Percentiles rank a stretch among this genome's conserved stretches.
Conservation (phyloP, 164 flowering plant genomes). For the Dillenia turbinata region DNA sequence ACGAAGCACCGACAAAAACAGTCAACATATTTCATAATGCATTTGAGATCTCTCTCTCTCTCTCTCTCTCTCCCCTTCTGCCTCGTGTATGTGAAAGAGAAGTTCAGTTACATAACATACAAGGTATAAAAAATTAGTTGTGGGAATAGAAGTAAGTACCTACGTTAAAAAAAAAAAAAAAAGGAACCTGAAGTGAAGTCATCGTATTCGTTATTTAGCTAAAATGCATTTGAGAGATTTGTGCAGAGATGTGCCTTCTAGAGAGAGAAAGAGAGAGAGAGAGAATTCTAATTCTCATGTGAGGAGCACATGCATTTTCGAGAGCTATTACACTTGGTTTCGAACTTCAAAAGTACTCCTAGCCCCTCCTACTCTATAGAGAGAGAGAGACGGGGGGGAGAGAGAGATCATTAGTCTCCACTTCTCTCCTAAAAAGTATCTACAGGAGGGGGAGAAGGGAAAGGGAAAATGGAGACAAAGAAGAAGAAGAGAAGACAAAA, state of each 20-base stretch:
- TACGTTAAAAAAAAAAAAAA: too few relatives aligned
- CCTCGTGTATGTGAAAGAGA: too few relatives aligned
- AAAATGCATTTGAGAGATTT: not conserved
- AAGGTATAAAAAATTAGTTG: too few relatives aligned
- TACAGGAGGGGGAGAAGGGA: not conserved
- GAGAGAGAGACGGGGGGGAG: conserved; percentile 4
- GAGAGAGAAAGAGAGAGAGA: not conserved
- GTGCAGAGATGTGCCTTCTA: conserved; percentile 1
- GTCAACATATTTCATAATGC: too few relatives aligned
- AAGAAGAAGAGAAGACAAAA: conserved; percentile 6
- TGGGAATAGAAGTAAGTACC: too few relatives aligned
- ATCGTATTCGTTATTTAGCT: too few relatives aligned
- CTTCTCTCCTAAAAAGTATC: not conserved
- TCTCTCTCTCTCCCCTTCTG: too few relatives aligned
- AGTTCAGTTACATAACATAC: too few relatives aligned
- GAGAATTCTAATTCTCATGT: not conserved
- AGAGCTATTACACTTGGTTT: not conserved
- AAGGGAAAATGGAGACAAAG: not conserved
- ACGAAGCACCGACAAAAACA: too few relatives aligned
- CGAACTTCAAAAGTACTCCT: not conserved
- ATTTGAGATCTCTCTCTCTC: too few relatives aligned
- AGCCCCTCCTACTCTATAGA: not conserved
- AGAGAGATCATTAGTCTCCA: not conserved
- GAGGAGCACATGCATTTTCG: not conserved
- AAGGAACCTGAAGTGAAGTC: too few relatives aligned